Percentiles rank a stretch among this genome's conserved stretches.
These are phyloP conservation scores for Xylariaceae sp. DNA, from an alignment of 2,329 filamentous ascomycete genomes.

Conservation along the genomic window DNA sequence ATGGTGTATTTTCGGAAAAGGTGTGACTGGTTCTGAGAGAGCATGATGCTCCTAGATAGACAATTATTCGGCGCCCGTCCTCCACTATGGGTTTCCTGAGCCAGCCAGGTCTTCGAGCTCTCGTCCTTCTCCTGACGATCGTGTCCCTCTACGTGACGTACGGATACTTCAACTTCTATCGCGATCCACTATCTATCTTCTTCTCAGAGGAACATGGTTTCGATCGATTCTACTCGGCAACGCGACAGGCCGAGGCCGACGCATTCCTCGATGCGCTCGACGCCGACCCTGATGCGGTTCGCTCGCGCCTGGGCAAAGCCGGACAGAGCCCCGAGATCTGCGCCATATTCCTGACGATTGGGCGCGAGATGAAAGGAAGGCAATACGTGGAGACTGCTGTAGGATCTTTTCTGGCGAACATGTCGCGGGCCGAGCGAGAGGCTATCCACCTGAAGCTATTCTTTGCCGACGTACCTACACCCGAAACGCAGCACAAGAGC, in stretches of 20 bases:
- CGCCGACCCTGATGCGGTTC: constrained; percentile 25
- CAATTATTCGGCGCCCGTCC: not conserved
- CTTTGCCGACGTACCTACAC: constrained; percentile 40
- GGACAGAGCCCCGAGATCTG: constrained; percentile 35
- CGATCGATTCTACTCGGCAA: constrained; percentile 39
- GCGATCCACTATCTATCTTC: constrained; percentile 42
- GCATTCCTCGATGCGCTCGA: constrained; percentile 34
- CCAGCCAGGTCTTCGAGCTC: constrained; percentile 38
- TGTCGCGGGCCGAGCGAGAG: constrained; percentile 37
- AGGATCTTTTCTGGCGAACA: constrained; percentile 40
- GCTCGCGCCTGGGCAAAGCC: constrained; percentile 31
- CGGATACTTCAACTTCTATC: constrained; percentile 41
- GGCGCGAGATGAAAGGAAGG: constrained; percentile 35
- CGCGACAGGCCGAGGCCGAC: constrained; percentile 39
- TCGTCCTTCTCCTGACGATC: constrained; percentile 34
- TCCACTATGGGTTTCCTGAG: constrained; percentile 24
- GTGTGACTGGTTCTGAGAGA: not conserved
- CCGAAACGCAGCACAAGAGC: constrained; percentile 36
- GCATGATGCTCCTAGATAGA: constrained; percentile 5
- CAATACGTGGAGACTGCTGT: constrained; percentile 43
- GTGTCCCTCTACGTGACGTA: constrained; percentile 38
- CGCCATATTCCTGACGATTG: constrained; percentile 39
- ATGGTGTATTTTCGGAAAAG: constrained; percentile 3
- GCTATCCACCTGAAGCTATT: constrained; percentile 39
- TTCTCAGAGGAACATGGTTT: constrained; percentile 42